Evolutionary conservation across 2,329 filamentous ascomycete genomes (phyloP).

Genomic region (Verruconis gallopava): DNA sequence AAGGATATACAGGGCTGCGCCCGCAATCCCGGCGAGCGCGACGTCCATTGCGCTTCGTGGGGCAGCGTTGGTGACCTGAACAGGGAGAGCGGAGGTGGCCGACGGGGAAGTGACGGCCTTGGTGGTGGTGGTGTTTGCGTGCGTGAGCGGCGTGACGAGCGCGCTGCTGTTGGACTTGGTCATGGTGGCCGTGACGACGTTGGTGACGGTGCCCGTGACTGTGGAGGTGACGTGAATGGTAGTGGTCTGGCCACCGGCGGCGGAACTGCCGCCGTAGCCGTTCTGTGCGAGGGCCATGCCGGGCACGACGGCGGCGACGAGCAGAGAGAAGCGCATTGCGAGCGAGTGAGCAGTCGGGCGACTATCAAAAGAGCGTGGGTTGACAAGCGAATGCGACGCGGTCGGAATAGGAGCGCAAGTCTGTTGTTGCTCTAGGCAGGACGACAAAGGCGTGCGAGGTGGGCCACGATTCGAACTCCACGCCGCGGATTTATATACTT

Average conservation of each 20-base stretch:
- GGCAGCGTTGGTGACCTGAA: background rate
- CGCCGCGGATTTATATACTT: too few relatives aligned
- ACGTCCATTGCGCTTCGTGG: background rate
- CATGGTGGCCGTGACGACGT: background rate
- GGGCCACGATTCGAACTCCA: too few relatives aligned
- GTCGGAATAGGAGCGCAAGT: too few relatives aligned
- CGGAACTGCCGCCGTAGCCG: background rate
- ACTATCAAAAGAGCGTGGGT: too few relatives aligned
- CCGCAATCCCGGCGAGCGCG: background rate
- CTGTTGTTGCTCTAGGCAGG: too few relatives aligned
- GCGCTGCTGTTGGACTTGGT: background rate
- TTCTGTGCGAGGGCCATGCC: background rate
- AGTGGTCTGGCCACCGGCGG: background rate
- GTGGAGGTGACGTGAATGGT: background rate
- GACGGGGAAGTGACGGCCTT: background rate
- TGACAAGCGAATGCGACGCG: too few relatives aligned
- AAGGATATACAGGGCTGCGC: background rate
- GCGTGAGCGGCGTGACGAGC: background rate
- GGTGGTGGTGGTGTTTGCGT: background rate
- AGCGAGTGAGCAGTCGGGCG: too few relatives aligned
- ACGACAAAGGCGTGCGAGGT: too few relatives aligned
- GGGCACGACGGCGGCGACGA: background rate
- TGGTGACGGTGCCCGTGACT: background rate
- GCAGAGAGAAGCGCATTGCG: background rate
- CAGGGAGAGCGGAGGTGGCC: background rate